These are phyloP conservation scores for Penicillium pancosmium DNA, from an alignment of 495 filamentous ascomycete genomes.

Conservation along the genomic window DNA sequence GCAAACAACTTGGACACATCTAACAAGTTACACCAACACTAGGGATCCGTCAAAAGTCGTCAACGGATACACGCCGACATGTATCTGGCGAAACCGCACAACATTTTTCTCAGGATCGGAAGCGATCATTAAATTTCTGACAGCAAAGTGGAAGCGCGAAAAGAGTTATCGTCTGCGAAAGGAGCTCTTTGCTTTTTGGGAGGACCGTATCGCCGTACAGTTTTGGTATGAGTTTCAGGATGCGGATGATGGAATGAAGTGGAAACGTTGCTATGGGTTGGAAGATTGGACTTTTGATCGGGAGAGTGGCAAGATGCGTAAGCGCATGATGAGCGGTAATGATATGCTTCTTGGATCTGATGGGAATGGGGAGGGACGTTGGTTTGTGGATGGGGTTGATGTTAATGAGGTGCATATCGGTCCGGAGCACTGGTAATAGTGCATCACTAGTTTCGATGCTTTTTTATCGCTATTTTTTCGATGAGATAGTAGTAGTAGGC, in stretches of 20 bases:
- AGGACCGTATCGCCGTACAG: slow-evolving; percentile 72
- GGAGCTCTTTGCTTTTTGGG: slow-evolving; percentile 73
- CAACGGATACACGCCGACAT: slow-evolving; percentile 72
- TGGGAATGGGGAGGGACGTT: slow-evolving; percentile 52
- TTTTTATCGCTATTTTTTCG: too few species aligned
- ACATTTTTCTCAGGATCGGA: slow-evolving; percentile 71
- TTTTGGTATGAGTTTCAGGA: slow-evolving; percentile 94
- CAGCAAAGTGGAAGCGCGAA: slow-evolving; percentile 77
- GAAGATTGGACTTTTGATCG: slow-evolving; percentile 90
- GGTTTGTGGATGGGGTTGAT: slow-evolving; percentile 69
- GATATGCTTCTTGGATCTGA: slow-evolving; percentile 66
- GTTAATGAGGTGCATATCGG: slow-evolving; percentile 72
- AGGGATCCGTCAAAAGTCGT: slow-evolving; percentile 68
- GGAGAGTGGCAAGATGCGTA: slow-evolving; percentile 75
- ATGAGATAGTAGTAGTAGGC: too few species aligned
- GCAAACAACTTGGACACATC: too few species aligned
- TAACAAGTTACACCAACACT: not conserved
- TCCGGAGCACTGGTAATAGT: slow-evolving; percentile 71
- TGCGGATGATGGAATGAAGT: slow-evolving; percentile 63
- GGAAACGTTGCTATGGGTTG: slow-evolving; percentile 89
- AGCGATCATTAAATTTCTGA: slow-evolving; percentile 71
- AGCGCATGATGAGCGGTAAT: slow-evolving; percentile 91
- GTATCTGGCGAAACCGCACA: slow-evolving; percentile 82
- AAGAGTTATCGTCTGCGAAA: slow-evolving; percentile 77
- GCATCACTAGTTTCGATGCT: too few species aligned